phyloP scores from a whole-genome alignment of 495 filamentous ascomycete genomes.

The Annulohypoxylon moriforme region DNA sequence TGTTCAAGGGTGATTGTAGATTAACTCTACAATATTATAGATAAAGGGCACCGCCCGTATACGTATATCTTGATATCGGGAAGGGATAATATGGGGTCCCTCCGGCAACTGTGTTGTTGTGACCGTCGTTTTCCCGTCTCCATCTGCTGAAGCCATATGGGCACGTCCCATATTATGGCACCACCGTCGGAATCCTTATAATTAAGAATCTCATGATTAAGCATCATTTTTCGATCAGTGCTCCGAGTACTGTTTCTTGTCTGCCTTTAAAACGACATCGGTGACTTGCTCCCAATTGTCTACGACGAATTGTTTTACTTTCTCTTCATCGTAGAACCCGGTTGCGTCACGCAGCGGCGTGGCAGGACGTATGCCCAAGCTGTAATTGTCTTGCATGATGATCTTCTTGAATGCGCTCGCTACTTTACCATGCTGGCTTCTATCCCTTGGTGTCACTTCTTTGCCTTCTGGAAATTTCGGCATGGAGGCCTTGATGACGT shows the following conservation, averaged over 20 bases:
- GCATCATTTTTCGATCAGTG: slow-evolving; percentile 38
- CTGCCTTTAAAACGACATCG: slow-evolving; percentile 47
- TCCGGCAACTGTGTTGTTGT: too few species aligned
- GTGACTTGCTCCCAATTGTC: slow-evolving; percentile 51
- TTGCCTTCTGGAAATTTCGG: slow-evolving; percentile 31
- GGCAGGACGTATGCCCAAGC: slow-evolving; percentile 43
- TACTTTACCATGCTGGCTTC: slow-evolving; percentile 37
- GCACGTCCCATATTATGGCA: too few species aligned
- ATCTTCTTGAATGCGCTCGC: slow-evolving; percentile 52
- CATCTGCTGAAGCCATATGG: too few species aligned
- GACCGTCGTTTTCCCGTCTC: too few species aligned
- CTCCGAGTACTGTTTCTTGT: slow-evolving; percentile 39
- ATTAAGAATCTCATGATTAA: background rate
- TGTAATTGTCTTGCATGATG: slow-evolving; percentile 49
- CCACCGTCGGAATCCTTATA: too few species aligned
- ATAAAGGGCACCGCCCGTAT: too few species aligned
- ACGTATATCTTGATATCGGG: too few species aligned
- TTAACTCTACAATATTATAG: too few species aligned
- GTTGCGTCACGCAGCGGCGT: slow-evolving; percentile 37
- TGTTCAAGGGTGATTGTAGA: too few species aligned
- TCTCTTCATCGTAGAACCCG: slow-evolving; percentile 54
- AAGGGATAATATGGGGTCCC: too few species aligned
- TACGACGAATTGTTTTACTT: slow-evolving; percentile 50
- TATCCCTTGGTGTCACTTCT: slow-evolving; percentile 3
- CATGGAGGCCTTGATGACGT: slow-evolving; percentile 50